phyloP scores from a whole-genome alignment of 2,329 filamentous ascomycete genomes.

The Exophiala mesophila region DNA sequence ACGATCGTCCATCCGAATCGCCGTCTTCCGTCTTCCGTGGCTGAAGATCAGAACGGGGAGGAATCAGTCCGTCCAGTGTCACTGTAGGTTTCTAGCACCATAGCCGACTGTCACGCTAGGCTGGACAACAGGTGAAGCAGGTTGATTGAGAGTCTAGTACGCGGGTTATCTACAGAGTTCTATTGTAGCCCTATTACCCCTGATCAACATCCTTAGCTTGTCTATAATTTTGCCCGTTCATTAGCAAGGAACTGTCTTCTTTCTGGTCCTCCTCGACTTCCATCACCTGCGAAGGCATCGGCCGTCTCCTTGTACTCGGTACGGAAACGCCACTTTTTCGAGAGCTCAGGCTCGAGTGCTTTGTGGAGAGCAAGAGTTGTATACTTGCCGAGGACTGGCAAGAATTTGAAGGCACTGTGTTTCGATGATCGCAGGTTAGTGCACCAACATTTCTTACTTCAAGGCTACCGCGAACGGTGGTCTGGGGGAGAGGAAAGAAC shows the following conservation, averaged over 20 bases:
- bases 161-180: not conserved
- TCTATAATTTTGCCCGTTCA: slow-evolving; percentile 5
- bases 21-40: slow-evolving; percentile 2
- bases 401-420: slow-evolving; percentile 45
- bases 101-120: not conserved
- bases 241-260: slow-evolving; percentile 24
- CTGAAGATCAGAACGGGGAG: not conserved
- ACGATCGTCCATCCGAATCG: not conserved
- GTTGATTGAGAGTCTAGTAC: not conserved
- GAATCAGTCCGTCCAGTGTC: not conserved
- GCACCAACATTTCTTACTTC: not conserved
- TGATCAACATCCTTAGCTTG: not conserved
- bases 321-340: slow-evolving; percentile 24
- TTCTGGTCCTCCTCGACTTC: slow-evolving; percentile 23
- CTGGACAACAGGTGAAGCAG: not conserved
- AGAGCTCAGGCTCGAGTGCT: slow-evolving; percentile 5
- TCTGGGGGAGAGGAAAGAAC: slow-evolving; percentile 49
- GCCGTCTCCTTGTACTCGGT: slow-evolving; percentile 14
- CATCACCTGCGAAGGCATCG: slow-evolving; percentile 20
- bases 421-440: not conserved
- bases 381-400: slow-evolving; percentile 47
- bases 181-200: not conserved
- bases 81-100: not conserved
- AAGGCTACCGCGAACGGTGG: slow-evolving; percentile 6
- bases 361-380: slow-evolving; percentile 25